Evolutionary conservation across 345 rosid species (phyloP), one percentile per base, ranked within the genome.

Genomic region (Sapria himalayana): DNA sequence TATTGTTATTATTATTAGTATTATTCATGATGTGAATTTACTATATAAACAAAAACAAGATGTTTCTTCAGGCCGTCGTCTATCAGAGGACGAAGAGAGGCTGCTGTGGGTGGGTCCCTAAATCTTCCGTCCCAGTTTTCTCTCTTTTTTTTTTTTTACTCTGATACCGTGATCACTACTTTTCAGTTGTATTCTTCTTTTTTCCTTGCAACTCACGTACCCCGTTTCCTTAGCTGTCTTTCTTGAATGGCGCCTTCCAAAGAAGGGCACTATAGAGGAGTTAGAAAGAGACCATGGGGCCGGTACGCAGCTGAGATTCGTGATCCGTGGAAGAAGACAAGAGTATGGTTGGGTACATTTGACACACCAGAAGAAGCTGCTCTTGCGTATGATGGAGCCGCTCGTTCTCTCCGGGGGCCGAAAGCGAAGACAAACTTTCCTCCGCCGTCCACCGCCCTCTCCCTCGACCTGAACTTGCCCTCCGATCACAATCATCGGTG

Each of bases 301-400:
- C 73, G 94, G 15, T 85, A 81, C 65, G 94, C 94, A 0, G 96
- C 96, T 0, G 96, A 85, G 71, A 85, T 85, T 44, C 78, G 96
- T 18, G 96, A 81, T 61, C 96, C 96, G 0, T 81, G 94, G 92
- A 85, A 85, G 70, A 85, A 85, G 55, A 73, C 92, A 7, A 59
- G 94, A 47, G 94, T 81, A 22, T 85, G 96, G 96, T 50, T 85
- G 45, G 96, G 96, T 22, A 85, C 96, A 38, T 85, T 85, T 40
- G 94, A 85, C 65, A 81, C 94, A 15, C 92, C 96, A 1, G 96
- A 81, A 58, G 86, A 85, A 59, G 96, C 96, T 10, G 96, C 96
- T 20, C 76, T 78, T 1, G 96, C 96, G 20, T 85, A 85, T 56
- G 96, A 85, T 41, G 78, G 86, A 9, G 96, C 94, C 15, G 94